Base-by-base conservation (phyloP, 2,329 filamentous ascomycete species). In the Sporothrix schenckii region DNA sequence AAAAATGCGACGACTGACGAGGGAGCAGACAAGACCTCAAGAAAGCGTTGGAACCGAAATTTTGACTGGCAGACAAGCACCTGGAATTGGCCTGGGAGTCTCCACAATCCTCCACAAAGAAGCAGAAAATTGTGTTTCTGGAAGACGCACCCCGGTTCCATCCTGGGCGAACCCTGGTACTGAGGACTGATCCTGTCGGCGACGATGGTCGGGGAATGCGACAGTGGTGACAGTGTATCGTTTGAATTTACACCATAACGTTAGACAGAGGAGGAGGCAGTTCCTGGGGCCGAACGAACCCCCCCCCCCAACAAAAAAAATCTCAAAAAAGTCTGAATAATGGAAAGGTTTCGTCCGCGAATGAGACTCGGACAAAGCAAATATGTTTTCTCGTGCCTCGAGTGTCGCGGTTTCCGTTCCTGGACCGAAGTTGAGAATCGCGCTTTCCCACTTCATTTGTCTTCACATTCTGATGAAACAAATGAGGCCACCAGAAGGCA, bases 341-440 rank as follows among this genome's bases (percentile, higher is more conserved):
- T 63, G 41, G 41, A 13, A 19, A 19, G 61, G 61, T 19, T 16
- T 63, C 21, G 13, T 52, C 44, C 16, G 27, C 13, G 50, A 68
- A 68, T 68, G 63, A 70, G 53, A 70, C 39, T 54, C n/a, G 34
- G 58, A 34, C 27, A 27, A 60, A 14, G 41, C 24, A 19, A 52
- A 41, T 19, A 53, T 50, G 47, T 9, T 34, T 3, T 34, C 41
- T 44, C 41, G 41, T 44, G 41, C 41, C 4, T 44, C 41, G 41
- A 66, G 66, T 60, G 66, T 50, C 56, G 60, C 70, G 70, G 70
- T 44, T 66, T 71, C 60, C 11, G 14, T 66, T 69, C 70, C 70
- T 69, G 53, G 41, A 34, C 70, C 70, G 70, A 49, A 21, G 56
- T 66, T 39, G 60, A 66, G 70, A 66, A 60, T 71, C 53, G 54